Evolutionary conservation across 305 asterid species (phyloP).

Genomic region (Ilex paraguariensis): DNA sequence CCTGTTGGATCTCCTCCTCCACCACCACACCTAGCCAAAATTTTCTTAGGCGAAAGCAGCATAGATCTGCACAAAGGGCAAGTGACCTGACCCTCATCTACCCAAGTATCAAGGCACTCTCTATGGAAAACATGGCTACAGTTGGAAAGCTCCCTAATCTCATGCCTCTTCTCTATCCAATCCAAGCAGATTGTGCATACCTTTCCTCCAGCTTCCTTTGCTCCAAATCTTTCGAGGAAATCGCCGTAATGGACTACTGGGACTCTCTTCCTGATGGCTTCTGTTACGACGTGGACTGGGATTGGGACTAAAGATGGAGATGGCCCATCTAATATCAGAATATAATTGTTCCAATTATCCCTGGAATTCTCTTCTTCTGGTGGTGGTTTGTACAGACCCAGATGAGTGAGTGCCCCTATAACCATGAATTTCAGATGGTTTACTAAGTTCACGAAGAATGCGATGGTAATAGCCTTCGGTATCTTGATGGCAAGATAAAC

Average conservation of each 20-base stretch:
- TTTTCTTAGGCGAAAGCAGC: constrained; percentile 46
- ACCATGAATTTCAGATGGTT: constrained; percentile 36
- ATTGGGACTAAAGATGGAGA: constrained; percentile 69
- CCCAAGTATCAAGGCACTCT: constrained; percentile 69
- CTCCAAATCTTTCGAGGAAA: background rate
- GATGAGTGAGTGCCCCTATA: constrained; percentile 38
- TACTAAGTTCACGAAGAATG: constrained; percentile 35
- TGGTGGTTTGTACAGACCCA: constrained; percentile 68
- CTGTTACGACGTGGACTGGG: constrained; percentile 51
- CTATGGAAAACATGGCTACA: constrained; percentile 68
- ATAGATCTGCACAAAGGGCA: constrained; percentile 83
- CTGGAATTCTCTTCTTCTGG: constrained; percentile 31
- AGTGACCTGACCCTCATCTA: constrained; percentile 59
- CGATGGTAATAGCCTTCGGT: constrained; percentile 32
- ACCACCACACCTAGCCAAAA: too few species aligned
- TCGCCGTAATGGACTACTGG: constrained; percentile 38
- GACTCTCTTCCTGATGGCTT: constrained; percentile 53
- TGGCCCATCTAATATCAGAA: constrained; percentile 52
- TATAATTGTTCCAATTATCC: constrained; percentile 31
- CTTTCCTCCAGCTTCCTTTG: background rate
- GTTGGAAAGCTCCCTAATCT: constrained; percentile 47
- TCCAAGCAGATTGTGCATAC: constrained; percentile 62
- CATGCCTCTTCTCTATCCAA: constrained; percentile 27
- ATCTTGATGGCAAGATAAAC: constrained; percentile 42
- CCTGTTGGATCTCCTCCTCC: too few species aligned